Evolutionary conservation across 1,284 basidiomycete genomes (phyloP), one percentile per base, ranked within the genome.

Genomic region (Mycena sp.): DNA sequence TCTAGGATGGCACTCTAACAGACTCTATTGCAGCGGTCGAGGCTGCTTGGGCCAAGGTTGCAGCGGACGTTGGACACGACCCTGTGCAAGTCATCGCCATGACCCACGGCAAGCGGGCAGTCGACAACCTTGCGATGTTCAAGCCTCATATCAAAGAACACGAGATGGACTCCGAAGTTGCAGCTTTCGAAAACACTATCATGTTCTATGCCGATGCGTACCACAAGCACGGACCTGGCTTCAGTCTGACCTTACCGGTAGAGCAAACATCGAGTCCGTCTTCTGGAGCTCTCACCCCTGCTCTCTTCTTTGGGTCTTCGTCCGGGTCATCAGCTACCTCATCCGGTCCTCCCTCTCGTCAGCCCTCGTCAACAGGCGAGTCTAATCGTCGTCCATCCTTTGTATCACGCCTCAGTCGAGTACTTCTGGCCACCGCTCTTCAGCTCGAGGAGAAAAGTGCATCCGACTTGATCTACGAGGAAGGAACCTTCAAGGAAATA

Each of bases 11-110:
- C 44, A 91, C 89, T 12, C 79, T 92, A 58, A 91, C 90, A 55
- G 89, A 92, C 73, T 91, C 89, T 28, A 92, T 92, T 72, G 80
- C 87, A 25, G 91, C 91, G 10, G 89, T 92, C 67, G 91, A 93
- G 74, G 89, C 89, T 6, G 91, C 91, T 7, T 93, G 91, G 91
- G 85, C 85, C 35, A 88, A 88, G 69, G 90, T 93, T 52, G 91
- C 91, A 3, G 79, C 79, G 44, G 88, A 91, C 73, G 84, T 91
- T 48, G 87, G 87, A 55, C 84, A 87, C 74, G 87, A 90, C 74
- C 88, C 87, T 12, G 79, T 78, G 62, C 81, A 84, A 60, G 87
- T 90, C 64, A 90, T 90, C 72, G 85, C 85, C 30, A 89, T 89
- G 41, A 92, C 91, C 14, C 91, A 93, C 74, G 91, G 91, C 71